Percentiles rank a stretch among this genome's conserved stretches.
Conservation (phyloP, 2,329 filamentous ascomycete species). For the Fusarium udum region DNA sequence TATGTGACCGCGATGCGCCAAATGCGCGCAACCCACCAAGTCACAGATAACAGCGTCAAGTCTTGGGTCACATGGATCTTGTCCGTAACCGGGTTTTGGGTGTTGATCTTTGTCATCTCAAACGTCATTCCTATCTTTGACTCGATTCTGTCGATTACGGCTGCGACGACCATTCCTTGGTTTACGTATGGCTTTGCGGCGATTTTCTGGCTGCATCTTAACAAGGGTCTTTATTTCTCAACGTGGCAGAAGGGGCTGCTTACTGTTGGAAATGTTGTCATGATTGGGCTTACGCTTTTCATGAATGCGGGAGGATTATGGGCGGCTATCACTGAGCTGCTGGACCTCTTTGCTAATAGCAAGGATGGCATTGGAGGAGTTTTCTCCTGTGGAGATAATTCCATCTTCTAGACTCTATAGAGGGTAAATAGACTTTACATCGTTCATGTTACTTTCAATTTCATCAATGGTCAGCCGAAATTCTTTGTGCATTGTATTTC, state of each 20-base stretch:
- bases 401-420: constrained; percentile 12
- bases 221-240: constrained; percentile 25
- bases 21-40: constrained; percentile 30
- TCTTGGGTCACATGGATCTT: constrained; percentile 43
- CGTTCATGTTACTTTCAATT: too few species aligned
- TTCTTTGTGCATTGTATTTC: neutral
- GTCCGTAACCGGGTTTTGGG: constrained; percentile 37
- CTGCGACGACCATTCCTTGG: constrained; percentile 41
- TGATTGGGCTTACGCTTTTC: constrained; percentile 35
- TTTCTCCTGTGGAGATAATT: constrained; percentile 38
- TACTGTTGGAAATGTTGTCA: constrained; percentile 30
- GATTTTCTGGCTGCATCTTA: constrained; percentile 42
- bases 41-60: constrained; percentile 35
- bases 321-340: constrained; percentile 37
- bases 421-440: too few species aligned
- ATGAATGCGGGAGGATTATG: constrained; percentile 41
- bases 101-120: constrained; percentile 40
- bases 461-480: too few species aligned
- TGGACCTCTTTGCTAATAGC: constrained; percentile 28
- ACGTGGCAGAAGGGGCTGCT: constrained; percentile 35
- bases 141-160: constrained; percentile 42
- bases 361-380: constrained; percentile 31
- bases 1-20: constrained; percentile 30
- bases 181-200: constrained; percentile 40
- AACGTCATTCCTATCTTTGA: constrained; percentile 45